A percentile compares a stretch with the other conserved stretches of the same genome.
These are phyloP conservation scores for Plasmodiophora brassicae DNA, from an alignment of 208 protist genomes.

Conservation along the genomic window DNA sequence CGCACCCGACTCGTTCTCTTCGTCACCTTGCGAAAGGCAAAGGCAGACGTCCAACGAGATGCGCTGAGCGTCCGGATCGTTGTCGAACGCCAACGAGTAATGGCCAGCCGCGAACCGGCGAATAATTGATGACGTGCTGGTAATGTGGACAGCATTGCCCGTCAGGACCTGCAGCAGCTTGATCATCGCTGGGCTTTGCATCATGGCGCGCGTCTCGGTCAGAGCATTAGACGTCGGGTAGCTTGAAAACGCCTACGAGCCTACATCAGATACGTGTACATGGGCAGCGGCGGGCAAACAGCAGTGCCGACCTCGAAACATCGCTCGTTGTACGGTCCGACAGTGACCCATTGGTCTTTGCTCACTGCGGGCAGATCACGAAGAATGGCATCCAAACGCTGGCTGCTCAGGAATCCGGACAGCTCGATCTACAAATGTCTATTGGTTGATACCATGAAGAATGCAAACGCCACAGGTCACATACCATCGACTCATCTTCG, in stretches of 20 bases:
- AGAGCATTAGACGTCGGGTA: neutral
- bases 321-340: slow-evolving; percentile 15
- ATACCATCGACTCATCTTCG: neutral
- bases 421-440: neutral
- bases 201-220: neutral
- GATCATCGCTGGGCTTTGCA: neutral
- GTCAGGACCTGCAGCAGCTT: neutral
- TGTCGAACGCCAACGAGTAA: neutral
- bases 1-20: neutral
- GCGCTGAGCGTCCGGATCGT: neutral
- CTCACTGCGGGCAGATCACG: neutral
- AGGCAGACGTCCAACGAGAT: neutral
- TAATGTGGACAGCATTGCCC: neutral
- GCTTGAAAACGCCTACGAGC: no score
- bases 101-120: neutral
- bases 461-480: neutral
- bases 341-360: neutral
- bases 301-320: neutral
- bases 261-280: no score
- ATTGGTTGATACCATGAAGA: neutral
- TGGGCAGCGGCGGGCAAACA: neutral
- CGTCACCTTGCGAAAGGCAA: neutral
- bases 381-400: neutral
- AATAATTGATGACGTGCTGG: neutral
- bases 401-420: neutral